Evolutionary conservation across 2,329 filamentous ascomycete species (phyloP), one percentile per base, ranked within the genome.

Genomic region (Aureobasidium zeae): DNA sequence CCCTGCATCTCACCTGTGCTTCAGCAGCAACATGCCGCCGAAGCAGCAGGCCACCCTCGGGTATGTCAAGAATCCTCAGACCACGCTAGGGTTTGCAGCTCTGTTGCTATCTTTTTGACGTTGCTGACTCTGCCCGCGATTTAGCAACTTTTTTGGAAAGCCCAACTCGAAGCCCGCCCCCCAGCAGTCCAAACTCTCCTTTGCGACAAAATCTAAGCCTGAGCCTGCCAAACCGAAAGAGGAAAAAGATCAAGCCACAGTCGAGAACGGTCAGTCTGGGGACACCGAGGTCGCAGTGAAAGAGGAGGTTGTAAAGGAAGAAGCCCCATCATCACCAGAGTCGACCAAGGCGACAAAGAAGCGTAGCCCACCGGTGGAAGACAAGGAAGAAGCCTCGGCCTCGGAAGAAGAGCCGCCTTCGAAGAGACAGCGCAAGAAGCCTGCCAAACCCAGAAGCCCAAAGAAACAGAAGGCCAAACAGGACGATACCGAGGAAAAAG

Each of bases 1-100:
- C 20, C 20, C 8, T 17, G 26, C 29, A 20, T 30, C 30, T 20
- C 39, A 34, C n/a, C 26, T 34, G 16, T 34, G 30, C 24, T 29
- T 38, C 43, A 55, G 21, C 30, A n/a, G n/a, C n/a, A n/a, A n/a
- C n/a, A 71, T 71, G 69, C 53, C 68, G 37, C 67, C 67, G 15
- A 87, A 85, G 61, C 86, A 85, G 61, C 86, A 94, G 67, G 79
- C 83, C 56, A 94, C 84, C 49, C 68, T 94, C 63, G 85, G 85
- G 87, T 94, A 91, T 68, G 86, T 89, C 50, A 81, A 77, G 65
- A 68, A 79, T 56, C 72, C 73, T 51, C 84, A 89, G 70, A 77
- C 73, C 59, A 86, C 80, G 54, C 67, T 89, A 63, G 76, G 80
- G 83, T 87, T 77, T 63, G 69, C 63, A 45, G 30, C n/a, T 44